A percentile compares a stretch with the other conserved stretches of the same genome.
Evolutionary conservation across 2,329 filamentous ascomycete species (phyloP).

Genomic region (Trichophaea hybrida): DNA sequence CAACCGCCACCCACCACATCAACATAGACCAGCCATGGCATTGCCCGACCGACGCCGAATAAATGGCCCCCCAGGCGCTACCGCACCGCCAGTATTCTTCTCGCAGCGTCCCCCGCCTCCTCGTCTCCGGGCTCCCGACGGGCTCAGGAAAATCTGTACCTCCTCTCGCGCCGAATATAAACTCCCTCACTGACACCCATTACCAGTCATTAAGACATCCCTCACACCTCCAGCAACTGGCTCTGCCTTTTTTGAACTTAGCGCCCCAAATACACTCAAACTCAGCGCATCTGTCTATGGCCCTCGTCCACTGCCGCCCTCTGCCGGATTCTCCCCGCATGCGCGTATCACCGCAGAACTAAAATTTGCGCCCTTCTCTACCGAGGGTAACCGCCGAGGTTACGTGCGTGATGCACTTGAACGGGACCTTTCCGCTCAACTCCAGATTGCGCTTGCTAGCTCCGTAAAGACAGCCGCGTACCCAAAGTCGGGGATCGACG

Average conservation of each 20-base stretch:
- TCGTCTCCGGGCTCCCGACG: conserved; percentile 44
- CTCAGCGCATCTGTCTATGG: conserved; percentile 88
- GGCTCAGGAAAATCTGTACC: conserved; percentile 77
- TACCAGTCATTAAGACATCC: conserved; percentile 70
- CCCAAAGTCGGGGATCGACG: conserved; percentile 97
- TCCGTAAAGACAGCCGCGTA: conserved; percentile 86
- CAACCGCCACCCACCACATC: not conserved
- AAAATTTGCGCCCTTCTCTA: conserved; percentile 93
- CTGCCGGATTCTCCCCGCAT: conserved; percentile 81
- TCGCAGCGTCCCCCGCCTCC: conserved; percentile 40
- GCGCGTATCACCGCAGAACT: conserved; percentile 84
- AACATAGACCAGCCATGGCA: conserved; percentile 18
- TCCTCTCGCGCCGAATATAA: conserved; percentile 16
- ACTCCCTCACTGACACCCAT: not conserved
- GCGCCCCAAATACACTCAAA: conserved; percentile 55
- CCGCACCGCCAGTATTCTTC: conserved; percentile 58
- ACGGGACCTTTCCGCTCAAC: conserved; percentile 74
- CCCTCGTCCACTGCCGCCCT: conserved; percentile 67
- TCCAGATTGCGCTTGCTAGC: conserved; percentile 79
- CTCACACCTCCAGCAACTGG: conserved; percentile 87
- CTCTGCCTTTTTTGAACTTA: conserved; percentile 68
- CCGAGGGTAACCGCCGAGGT: conserved; percentile 57
- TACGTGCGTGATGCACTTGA: conserved; percentile 78
- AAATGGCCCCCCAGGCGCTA: conserved; percentile 72
- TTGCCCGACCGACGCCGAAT: conserved; percentile 81